These are phyloP conservation scores for Huntiella moniliformis DNA, from an alignment of 2,329 filamentous ascomycete genomes.

Conservation along the genomic window DNA sequence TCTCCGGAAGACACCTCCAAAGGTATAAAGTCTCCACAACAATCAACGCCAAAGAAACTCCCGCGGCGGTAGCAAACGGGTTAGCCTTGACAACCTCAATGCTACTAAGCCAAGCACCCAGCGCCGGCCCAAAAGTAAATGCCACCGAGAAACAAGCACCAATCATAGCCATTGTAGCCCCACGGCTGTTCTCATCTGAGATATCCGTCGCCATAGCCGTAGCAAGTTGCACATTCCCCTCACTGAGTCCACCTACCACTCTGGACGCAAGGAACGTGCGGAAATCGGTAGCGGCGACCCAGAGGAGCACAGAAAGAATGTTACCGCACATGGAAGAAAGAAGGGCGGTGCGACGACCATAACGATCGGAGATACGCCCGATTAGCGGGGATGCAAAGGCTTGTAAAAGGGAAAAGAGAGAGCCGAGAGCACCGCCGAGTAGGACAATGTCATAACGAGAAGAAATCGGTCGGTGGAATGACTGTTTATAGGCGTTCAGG, in stretches of 20 bases:
- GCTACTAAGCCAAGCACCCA: conserved; percentile 70
- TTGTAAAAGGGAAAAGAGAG: conserved; percentile 77
- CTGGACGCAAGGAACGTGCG: conserved; percentile 88
- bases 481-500: conserved; percentile 85
- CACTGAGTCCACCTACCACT: conserved; percentile 78
- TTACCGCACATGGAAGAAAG: conserved; percentile 87
- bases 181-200: conserved; percentile 65
- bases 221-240: conserved; percentile 91
- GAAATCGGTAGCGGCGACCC: conserved; percentile 88
- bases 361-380: conserved; percentile 67
- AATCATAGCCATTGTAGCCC: conserved; percentile 88
- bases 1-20: conserved; percentile 73
- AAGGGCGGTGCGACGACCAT: conserved; percentile 73
- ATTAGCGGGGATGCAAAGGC: conserved; percentile 85
- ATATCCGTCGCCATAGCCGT: conserved; percentile 95
- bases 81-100: conserved; percentile 67
- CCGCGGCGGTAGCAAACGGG: conserved; percentile 82
- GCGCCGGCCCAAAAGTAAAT: conserved; percentile 86
- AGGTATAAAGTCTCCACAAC: conserved; percentile 76
- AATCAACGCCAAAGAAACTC: conserved; percentile 69
- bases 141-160: conserved; percentile 93
- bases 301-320: conserved; percentile 78
- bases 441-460: conserved; percentile 94
- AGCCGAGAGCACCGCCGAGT: conserved; percentile 80
- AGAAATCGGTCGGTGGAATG: conserved; percentile 82